phyloP scores from a whole-genome alignment of 108 stramenopile genomes.

The Discostella pseudostelligera region DNA sequence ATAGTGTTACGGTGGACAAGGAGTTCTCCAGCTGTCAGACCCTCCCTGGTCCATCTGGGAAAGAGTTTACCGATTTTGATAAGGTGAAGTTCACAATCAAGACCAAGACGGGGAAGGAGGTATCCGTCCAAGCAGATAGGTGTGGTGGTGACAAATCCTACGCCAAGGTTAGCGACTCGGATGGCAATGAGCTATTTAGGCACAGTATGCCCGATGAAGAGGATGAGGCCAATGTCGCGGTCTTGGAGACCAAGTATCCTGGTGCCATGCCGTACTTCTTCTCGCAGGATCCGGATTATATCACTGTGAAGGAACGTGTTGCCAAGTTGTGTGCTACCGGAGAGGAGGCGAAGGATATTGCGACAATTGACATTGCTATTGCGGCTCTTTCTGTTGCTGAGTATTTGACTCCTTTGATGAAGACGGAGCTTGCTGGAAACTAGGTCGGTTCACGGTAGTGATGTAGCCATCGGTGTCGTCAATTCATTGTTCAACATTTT shows the following conservation, averaged over 20 bases:
- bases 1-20: slow-evolving; percentile 78
- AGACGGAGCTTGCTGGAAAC: slow-evolving; percentile 54
- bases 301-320: slow-evolving; percentile 92
- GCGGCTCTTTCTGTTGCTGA: slow-evolving; percentile 89
- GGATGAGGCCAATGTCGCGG: slow-evolving; percentile 76
- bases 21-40: slow-evolving; percentile 81
- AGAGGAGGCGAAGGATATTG: slow-evolving; percentile 78
- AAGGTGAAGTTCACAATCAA: slow-evolving; percentile 94
- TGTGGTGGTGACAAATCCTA: slow-evolving; percentile 86
- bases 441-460: background rate
- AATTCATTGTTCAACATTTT: background rate
- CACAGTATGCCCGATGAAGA: slow-evolving; percentile 92
- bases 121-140: slow-evolving; percentile 88
- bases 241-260: slow-evolving; percentile 81
- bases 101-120: slow-evolving; percentile 86
- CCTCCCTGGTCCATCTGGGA: slow-evolving; percentile 77
- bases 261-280: slow-evolving; percentile 95
- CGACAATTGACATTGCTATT: slow-evolving; percentile 88
- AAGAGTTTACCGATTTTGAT: slow-evolving; percentile 89
- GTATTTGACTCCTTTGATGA: slow-evolving; percentile 75
- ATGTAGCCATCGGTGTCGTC: too few relatives aligned
- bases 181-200: slow-evolving; percentile 80
- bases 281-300: slow-evolving; percentile 93
- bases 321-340: slow-evolving; percentile 72
- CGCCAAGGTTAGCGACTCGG: slow-evolving; percentile 68